phyloP scores from a whole-genome alignment of 176 grass and related monocot genomes.

The Carex myosuroides region DNA sequence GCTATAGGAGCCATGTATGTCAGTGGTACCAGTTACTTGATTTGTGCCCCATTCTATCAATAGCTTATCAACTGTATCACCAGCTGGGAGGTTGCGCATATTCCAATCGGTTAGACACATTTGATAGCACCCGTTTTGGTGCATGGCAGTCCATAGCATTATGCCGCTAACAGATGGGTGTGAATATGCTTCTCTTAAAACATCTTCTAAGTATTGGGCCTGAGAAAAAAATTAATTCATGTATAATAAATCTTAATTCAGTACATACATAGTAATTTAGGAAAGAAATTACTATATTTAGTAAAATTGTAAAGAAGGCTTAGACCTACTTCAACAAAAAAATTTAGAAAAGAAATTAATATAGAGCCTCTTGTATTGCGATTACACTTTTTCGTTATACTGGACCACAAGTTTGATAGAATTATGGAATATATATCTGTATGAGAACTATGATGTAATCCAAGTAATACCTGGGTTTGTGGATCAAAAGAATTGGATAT shows the following conservation, averaged over 20 bases:
- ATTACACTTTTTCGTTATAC: not conserved
- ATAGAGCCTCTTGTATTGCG: not conserved
- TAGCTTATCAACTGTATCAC: slow-evolving; percentile 68
- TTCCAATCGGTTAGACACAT: slow-evolving; percentile 91
- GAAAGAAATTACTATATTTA: not conserved
- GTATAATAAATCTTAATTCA: not conserved
- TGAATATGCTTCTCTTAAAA: slow-evolving; percentile 74
- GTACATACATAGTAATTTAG: not conserved
- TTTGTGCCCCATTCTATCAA: slow-evolving; percentile 70
- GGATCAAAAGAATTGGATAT: slow-evolving; percentile 62
- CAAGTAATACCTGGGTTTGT: slow-evolving; percentile 37
- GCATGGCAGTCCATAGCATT: slow-evolving; percentile 88
- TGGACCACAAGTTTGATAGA: not conserved
- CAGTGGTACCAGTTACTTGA: slow-evolving; percentile 34
- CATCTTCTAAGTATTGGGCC: slow-evolving; percentile 80
- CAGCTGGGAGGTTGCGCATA: slow-evolving; percentile 58
- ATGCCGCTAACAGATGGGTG: slow-evolving; percentile 76
- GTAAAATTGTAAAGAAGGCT: no score
- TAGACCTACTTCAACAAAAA: no score
- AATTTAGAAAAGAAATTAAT: not conserved
- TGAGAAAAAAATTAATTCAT: slow-evolving; percentile 14
- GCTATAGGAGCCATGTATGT: slow-evolving; percentile 76
- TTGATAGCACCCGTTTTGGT: slow-evolving; percentile 74
- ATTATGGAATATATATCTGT: not conserved
- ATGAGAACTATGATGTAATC: not conserved